phyloP scores from a whole-genome alignment of 2,329 filamentous ascomycete species.

The Scedosporium apiospermum region DNA sequence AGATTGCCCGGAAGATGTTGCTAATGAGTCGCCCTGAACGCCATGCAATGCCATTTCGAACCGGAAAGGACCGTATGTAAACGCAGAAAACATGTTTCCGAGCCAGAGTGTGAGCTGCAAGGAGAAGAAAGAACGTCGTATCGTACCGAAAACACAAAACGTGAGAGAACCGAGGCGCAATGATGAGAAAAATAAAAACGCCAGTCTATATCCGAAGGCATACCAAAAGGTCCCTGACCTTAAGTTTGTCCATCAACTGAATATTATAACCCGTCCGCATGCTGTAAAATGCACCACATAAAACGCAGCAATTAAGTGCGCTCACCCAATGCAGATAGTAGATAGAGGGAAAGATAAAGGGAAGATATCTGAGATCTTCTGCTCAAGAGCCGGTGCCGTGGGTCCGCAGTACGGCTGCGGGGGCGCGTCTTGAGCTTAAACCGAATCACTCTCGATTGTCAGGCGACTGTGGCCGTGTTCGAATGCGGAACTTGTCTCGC shows the following conservation, averaged over 20 bases:
- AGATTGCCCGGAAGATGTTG: no score
- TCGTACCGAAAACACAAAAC: not conserved
- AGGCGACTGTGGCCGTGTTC: conserved; percentile 31
- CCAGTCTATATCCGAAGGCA: not conserved
- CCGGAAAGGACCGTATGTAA: not conserved
- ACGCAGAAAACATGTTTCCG: not conserved
- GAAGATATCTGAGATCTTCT: not conserved
- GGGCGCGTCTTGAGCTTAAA: not conserved
- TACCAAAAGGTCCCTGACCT: not conserved
- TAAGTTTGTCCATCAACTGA: not conserved
- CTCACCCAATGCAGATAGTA: not conserved
- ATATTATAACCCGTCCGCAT: not conserved
- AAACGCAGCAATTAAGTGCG: not conserved
- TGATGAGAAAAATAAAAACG: not conserved
- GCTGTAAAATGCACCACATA: not conserved
- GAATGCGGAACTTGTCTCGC: conserved; percentile 43
- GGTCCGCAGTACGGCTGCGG: not conserved
- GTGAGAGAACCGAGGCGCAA: not conserved
- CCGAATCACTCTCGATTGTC: not conserved
- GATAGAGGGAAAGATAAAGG: not conserved
- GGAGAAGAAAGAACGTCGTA: not conserved
- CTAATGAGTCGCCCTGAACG: not conserved
- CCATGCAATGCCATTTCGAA: not conserved
- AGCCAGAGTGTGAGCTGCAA: not conserved
- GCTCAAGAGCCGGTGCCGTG: not conserved